phyloP scores from a whole-genome alignment of 768 basidiomycete genomes.

The Lanmaoa rubissima region DNA sequence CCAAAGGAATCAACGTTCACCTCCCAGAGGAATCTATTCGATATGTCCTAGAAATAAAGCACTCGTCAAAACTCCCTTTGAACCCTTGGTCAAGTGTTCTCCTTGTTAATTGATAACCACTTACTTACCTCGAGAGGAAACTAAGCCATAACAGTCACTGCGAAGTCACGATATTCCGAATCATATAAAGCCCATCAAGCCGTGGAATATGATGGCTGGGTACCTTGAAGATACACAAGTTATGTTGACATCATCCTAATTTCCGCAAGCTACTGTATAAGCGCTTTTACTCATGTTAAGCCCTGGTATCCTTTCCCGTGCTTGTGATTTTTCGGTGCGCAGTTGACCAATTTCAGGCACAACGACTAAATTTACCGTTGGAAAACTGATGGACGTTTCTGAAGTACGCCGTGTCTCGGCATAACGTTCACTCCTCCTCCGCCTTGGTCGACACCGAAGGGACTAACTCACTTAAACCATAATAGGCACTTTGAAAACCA shows the following conservation, averaged over 20 bases:
- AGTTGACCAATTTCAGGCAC: neutral
- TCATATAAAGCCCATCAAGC: neutral
- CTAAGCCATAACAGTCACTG: too few relatives aligned
- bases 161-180: too few relatives aligned
- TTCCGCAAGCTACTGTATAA: neutral
- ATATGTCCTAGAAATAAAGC: neutral
- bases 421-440: neutral
- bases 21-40: neutral
- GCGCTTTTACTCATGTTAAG: neutral
- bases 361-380: neutral
- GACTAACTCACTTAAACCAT: constrained; percentile 1
- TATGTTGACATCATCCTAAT: constrained; percentile 8
- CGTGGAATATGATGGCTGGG: neutral
- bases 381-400: neutral
- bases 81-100: neutral
- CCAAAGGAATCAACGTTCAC: neutral
- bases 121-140: too few relatives aligned
- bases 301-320: constrained; percentile 2
- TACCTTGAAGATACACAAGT: constrained; percentile 5
- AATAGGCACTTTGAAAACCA: neutral
- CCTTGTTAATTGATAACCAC: neutral
- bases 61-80: neutral
- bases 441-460: neutral
- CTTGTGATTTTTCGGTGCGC: neutral
- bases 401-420: neutral